Evolutionary conservation across 768 basidiomycete species (phyloP).

Genomic region (Gautieria morchelliformis): DNA sequence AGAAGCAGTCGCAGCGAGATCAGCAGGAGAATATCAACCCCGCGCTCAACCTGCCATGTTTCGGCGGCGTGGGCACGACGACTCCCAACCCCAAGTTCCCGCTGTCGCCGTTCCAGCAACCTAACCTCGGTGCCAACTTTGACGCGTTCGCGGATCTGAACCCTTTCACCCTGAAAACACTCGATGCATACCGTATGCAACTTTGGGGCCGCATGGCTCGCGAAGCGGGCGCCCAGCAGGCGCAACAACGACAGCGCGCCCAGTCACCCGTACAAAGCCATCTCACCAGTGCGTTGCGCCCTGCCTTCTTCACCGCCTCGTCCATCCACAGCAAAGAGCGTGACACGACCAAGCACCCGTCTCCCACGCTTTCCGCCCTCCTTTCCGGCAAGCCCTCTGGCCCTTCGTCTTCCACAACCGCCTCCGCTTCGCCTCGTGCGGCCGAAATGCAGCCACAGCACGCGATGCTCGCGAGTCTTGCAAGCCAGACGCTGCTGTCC

Average conservation of each 20-base stretch:
- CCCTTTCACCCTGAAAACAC: conserved; percentile 77
- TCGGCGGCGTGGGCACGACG: conserved; percentile 2
- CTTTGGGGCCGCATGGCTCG: conserved; percentile 86
- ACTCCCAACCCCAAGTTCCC: not conserved
- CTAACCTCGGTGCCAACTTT: conserved; percentile 37
- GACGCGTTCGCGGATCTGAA: conserved; percentile 74
- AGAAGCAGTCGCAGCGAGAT: conserved; percentile 15
- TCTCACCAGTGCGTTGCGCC: conserved; percentile 33
- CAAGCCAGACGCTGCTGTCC: conserved; percentile 63
- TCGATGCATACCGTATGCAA: conserved; percentile 86
- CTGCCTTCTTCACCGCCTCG: conserved; percentile 21
- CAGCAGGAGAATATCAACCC: conserved; percentile 76
- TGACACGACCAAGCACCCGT: not conserved
- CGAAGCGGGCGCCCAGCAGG: conserved; percentile 43
- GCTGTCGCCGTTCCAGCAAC: conserved; percentile 15
- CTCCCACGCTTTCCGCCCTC: conserved; percentile 12
- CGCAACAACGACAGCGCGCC: conserved; percentile 15
- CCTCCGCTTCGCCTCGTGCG: conserved; percentile 17
- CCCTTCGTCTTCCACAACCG: conserved; percentile 12
- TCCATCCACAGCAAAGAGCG: not conserved
- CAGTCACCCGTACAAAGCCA: conserved; percentile 19
- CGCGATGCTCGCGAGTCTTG: conserved; percentile 62
- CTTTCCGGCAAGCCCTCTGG: conserved; percentile 40
- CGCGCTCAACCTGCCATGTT: conserved; percentile 35
- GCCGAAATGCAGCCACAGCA: conserved; percentile 26